A percentile compares a stretch with the other conserved stretches of the same genome.
Evolutionary conservation across 148 eudicot species (phyloP).

Genomic region (Simmondsia chinensis): DNA sequence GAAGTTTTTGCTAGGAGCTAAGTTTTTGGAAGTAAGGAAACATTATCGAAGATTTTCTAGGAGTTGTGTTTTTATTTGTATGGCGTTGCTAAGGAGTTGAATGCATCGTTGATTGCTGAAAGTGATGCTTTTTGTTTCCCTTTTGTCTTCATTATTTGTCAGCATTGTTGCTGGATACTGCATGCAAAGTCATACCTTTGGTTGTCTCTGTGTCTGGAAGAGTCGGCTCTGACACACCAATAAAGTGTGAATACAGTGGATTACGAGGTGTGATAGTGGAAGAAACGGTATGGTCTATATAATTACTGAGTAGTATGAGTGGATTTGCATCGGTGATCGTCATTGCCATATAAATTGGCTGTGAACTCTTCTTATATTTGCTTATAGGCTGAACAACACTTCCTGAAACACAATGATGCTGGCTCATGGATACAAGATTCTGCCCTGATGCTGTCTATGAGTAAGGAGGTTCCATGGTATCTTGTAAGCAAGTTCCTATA

Average conservation of each 20-base stretch:
- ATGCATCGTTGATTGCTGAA: too few species aligned
- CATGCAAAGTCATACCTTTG: slow-evolving; percentile 69
- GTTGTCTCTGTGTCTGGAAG: slow-evolving; percentile 88
- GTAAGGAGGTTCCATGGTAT: slow-evolving; percentile 95
- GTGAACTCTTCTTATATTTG: neutral
- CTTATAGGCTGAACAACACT: slow-evolving; percentile 86
- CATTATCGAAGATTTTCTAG: too few species aligned
- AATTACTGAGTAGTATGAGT: neutral
- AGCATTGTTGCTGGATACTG: slow-evolving; percentile 81
- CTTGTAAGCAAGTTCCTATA: slow-evolving; percentile 37
- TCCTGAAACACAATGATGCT: slow-evolving; percentile 91
- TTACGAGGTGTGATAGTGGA: slow-evolving; percentile 90
- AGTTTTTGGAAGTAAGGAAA: too few species aligned
- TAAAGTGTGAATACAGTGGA: slow-evolving; percentile 82
- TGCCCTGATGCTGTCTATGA: slow-evolving; percentile 77
- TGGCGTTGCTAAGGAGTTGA: too few species aligned
- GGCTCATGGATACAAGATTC: slow-evolving; percentile 99
- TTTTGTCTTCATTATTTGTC: slow-evolving; percentile 13
- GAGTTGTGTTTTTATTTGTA: too few species aligned
- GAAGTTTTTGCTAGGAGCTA: too few species aligned
- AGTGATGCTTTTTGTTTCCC: neutral
- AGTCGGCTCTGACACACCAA: slow-evolving; percentile 89
- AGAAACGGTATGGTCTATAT: slow-evolving; percentile 48
- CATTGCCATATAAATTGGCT: too few species aligned
- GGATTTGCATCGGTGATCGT: too few species aligned